Evolutionary conservation across 768 basidiomycete species (phyloP), one percentile per base, ranked within the genome.

Genomic region (Holtermanniella nyarrowii): DNA sequence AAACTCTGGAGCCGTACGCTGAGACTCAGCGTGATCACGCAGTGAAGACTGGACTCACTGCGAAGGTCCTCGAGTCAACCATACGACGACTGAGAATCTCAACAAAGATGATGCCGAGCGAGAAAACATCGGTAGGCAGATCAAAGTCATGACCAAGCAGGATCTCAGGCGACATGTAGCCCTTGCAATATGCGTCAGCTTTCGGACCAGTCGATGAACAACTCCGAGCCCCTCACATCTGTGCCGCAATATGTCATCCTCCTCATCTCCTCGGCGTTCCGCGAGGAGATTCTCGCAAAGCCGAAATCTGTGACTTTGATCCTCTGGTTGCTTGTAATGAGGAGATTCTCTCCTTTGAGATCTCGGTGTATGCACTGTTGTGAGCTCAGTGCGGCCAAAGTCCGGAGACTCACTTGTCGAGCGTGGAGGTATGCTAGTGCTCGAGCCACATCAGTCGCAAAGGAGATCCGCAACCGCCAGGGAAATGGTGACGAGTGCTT

Each of bases 281-380:
- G 79, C 0, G 89, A 89, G 0, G 88, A 88, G 62, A 97, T 95
- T 27, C 93, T 80, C 3, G 90, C 89, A 61, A 96, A 93, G 1
- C 93, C 93, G 72, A 99, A 99, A 66, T 99, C 93, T n/a, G 91
- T 95, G 61, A 96, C 84, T 75, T 97, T 99, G 65, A 97, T 78
- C 42, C 93, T 82, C 20, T 88, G 87, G 63, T 99, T 99, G 31
- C 83, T 74, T 0, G 91, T 96, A 20, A 96, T 83, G n/a, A 97
- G 80, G 23, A 97, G 77, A 60, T 99, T 99, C 75, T 97, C 93
- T 31, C 90, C 91, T 72, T 99, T 99, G 58, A 99, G 78, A 73
- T 99, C 93, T 10, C 76, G 71, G 54, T 77, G 77, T 48, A 77
- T 75, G 55, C 75, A 76, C 67, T 76, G 54, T 40, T 54, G 22